Evolutionary conservation across 148 eudicot genomes (phyloP).

Genomic region (Vaccinium macrocarpon): DNA sequence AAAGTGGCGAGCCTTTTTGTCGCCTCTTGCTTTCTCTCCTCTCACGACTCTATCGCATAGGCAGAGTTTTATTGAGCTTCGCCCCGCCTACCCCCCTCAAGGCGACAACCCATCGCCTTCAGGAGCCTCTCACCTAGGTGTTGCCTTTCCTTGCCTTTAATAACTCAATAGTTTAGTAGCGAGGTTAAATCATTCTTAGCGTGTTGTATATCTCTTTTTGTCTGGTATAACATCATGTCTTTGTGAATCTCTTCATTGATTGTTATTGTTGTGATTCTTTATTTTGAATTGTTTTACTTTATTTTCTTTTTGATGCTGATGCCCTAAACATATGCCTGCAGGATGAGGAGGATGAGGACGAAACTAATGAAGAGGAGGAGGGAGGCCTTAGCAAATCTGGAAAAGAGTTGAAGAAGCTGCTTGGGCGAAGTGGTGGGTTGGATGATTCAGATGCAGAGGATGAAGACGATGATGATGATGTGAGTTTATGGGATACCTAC

Average conservation of each 20-base stretch:
- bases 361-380: slow-evolving; percentile 65
- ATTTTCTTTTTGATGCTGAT: slow-evolving; percentile 3
- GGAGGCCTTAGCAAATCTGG: slow-evolving; percentile 97
- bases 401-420: slow-evolving; percentile 90
- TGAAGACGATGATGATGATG: slow-evolving; percentile 85
- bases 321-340: slow-evolving; percentile 21
- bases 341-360: slow-evolving; percentile 81
- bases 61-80: no score
- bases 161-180: no score
- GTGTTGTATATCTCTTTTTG: not conserved
- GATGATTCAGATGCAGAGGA: slow-evolving; percentile 88
- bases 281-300: not conserved
- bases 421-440: slow-evolving; percentile 69
- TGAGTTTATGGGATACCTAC: slow-evolving; percentile 31
- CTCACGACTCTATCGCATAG: no score
- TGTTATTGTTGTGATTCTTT: not conserved
- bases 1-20: no score
- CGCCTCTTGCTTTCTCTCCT: no score
- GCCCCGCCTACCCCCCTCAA: no score
- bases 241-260: not conserved
- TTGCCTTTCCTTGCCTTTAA: no score
- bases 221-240: not conserved
- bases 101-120: no score
- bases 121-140: no score
- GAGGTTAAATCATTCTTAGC: not conserved